These are phyloP conservation scores for Trichoderma lentiforme DNA, from an alignment of 2,329 filamentous ascomycete genomes.

Conservation along the genomic window DNA sequence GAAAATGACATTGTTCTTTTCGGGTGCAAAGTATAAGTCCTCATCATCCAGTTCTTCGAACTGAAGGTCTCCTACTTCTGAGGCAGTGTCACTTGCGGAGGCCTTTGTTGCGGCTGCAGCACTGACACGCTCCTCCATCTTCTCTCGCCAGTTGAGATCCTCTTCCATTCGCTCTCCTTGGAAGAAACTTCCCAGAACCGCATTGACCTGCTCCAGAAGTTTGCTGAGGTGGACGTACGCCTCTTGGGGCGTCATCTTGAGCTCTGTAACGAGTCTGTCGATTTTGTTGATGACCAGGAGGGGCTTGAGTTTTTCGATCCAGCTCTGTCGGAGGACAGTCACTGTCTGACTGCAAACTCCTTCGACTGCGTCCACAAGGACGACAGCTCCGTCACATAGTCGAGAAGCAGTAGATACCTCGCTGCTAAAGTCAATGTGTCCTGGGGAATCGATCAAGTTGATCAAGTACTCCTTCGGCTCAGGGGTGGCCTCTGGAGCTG, in stretches of 20 bases:
- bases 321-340: conserved; percentile 89
- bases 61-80: conserved; percentile 51
- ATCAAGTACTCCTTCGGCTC: conserved; percentile 87
- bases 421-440: conserved; percentile 97
- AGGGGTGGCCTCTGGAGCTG: conserved; percentile 63
- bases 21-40: conserved; percentile 95
- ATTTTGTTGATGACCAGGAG: conserved; percentile 98
- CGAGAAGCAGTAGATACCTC: conserved; percentile 95
- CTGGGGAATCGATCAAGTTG: conserved; percentile 96
- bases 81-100: conserved; percentile 45
- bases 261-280: conserved; percentile 87
- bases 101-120: conserved; percentile 65
- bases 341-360: conserved; percentile 98
- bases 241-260: conserved; percentile 88
- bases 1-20: conserved; percentile 99
- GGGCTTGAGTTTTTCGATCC: conserved; percentile 93
- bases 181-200: conserved; percentile 95
- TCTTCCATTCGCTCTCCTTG: conserved; percentile 98
- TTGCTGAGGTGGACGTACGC: conserved; percentile 87
- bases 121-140: conserved; percentile 80
- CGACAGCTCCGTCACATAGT: conserved; percentile 89
- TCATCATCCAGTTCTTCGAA: conserved; percentile 94
- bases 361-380: conserved; percentile 94
- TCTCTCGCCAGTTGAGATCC: conserved; percentile 91
- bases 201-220: conserved; percentile 92